These are phyloP conservation scores for Solanum gandarillasii DNA, from an alignment of 257 asterid genomes.

Conservation along the genomic window DNA sequence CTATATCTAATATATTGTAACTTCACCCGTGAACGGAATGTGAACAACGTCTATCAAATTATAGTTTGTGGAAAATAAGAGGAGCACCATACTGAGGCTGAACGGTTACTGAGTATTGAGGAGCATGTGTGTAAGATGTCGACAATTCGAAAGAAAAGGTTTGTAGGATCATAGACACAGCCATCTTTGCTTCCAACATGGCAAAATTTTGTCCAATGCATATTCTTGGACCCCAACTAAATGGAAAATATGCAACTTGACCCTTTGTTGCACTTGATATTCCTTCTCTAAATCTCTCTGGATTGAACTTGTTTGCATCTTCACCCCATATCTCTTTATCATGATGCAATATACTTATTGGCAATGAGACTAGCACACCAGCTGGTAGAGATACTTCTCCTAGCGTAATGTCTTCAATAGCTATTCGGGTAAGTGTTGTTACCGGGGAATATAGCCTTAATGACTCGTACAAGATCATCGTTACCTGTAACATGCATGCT, in stretches of 20 bases:
- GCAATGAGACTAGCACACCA: constrained; percentile 5
- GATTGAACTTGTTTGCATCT: constrained; percentile 19
- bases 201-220: constrained; percentile 26
- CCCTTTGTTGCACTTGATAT: constrained; percentile 3
- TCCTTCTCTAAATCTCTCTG: constrained; percentile 22
- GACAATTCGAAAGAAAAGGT: constrained; percentile 17
- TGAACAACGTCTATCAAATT: too few relatives aligned
- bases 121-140: constrained; percentile 22
- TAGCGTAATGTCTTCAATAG: constrained; percentile 2
- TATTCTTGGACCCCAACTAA: constrained; percentile 27
- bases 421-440: background rate
- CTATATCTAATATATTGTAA: too few relatives aligned
- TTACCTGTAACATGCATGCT: constrained; percentile 4
- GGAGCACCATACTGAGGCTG: constrained; percentile 28
- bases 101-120: background rate
- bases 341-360: constrained; percentile 12
- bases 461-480: constrained; percentile 12
- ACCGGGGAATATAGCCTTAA: constrained; percentile 24
- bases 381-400: constrained; percentile 17
- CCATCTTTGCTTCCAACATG: constrained; percentile 22
- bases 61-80: constrained; percentile 13
- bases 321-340: constrained; percentile 24
- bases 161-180: constrained; percentile 25
- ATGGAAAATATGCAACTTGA: constrained; percentile 13
- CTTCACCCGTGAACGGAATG: too few relatives aligned